Percentiles rank a stretch among this genome's conserved stretches.
Evolutionary conservation across 345 rosid genomes (phyloP).

Genomic region (Cochlearia excelsa): DNA sequence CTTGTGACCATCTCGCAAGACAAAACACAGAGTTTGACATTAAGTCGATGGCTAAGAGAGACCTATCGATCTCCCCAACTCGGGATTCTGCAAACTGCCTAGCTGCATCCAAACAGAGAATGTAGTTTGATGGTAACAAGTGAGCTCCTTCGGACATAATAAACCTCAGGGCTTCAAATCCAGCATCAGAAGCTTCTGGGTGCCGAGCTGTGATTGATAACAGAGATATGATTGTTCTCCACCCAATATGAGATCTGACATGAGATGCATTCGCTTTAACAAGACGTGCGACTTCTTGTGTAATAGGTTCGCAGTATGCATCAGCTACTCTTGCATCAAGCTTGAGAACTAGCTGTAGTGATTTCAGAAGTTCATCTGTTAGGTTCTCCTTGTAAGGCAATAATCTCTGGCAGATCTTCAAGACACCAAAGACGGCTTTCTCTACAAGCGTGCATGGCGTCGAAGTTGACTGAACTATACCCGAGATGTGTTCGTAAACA

Average conservation of each 20-base stretch:
- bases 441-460: slow-evolving; percentile 63
- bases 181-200: slow-evolving; percentile 74
- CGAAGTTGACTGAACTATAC: slow-evolving; percentile 57
- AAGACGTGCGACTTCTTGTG: slow-evolving; percentile 63
- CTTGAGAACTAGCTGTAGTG: slow-evolving; percentile 68
- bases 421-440: slow-evolving; percentile 71
- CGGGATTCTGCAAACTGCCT: slow-evolving; percentile 79
- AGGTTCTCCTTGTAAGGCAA: slow-evolving; percentile 76
- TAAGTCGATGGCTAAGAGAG: slow-evolving; percentile 55
- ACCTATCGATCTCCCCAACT: slow-evolving; percentile 53
- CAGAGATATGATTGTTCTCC: slow-evolving; percentile 67
- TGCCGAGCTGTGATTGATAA: slow-evolving; percentile 68
- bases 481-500: slow-evolving; percentile 56
- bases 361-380: slow-evolving; percentile 67
- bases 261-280: slow-evolving; percentile 71
- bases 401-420: slow-evolving; percentile 65
- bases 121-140: slow-evolving; percentile 57
- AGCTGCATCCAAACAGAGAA: slow-evolving; percentile 67
- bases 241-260: slow-evolving; percentile 59
- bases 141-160: slow-evolving; percentile 67
- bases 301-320: slow-evolving; percentile 71
- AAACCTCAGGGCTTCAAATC: slow-evolving; percentile 58
- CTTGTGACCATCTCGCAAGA: slow-evolving; percentile 64
- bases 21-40: slow-evolving; percentile 67
- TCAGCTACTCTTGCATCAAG: slow-evolving; percentile 77